Conservation (phyloP, 176 grass and related monocot genomes). For the Oryza punctata region DNA sequence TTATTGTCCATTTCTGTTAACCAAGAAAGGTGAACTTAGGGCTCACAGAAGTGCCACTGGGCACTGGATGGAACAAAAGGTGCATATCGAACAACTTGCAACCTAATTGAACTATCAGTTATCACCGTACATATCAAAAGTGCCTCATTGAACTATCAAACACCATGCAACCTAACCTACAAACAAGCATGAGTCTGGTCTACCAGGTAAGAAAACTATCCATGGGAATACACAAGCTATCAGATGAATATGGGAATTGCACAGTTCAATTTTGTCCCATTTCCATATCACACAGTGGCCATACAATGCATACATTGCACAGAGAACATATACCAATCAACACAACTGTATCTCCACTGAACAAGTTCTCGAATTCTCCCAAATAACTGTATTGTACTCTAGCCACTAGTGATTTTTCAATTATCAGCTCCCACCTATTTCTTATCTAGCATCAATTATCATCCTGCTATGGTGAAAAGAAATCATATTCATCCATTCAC, state of each 20-base stretch:
- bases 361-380: background rate
- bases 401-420: background rate
- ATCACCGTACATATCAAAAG: background rate
- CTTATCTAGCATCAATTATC: background rate
- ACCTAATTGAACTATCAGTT: background rate
- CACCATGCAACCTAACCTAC: background rate
- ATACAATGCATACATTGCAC: background rate
- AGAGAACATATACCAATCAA: background rate
- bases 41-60: background rate
- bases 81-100: background rate
- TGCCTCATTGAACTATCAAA: background rate
- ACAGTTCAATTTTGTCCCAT: background rate
- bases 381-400: background rate
- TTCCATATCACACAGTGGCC: background rate
- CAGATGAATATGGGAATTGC: background rate
- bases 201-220: background rate
- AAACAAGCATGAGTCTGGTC: background rate
- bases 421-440: background rate
- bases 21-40: background rate
- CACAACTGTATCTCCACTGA: background rate
- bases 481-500: background rate
- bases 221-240: background rate
- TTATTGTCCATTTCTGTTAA: constrained; percentile 17
- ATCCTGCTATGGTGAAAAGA: background rate
- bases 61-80: background rate